phyloP scores from a whole-genome alignment of 768 basidiomycete genomes.

The Terana coerulea region DNA sequence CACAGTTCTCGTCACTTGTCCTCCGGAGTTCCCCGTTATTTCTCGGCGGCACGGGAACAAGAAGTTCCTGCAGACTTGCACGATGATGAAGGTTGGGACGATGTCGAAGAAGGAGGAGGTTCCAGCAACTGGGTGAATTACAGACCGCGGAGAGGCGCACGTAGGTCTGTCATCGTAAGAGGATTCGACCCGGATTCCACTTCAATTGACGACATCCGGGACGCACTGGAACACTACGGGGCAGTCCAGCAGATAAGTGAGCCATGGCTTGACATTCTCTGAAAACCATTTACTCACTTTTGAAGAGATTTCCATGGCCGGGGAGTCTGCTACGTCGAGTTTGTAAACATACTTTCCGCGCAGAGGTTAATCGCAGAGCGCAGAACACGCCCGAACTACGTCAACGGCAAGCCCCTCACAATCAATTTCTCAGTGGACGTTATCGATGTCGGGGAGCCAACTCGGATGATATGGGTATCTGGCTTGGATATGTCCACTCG shows the following conservation, averaged over 20 bases:
- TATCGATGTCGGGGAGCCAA: not conserved
- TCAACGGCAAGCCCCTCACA: not conserved
- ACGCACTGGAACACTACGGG: not conserved
- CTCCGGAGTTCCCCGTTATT: too few relatives aligned
- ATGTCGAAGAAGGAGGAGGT: too few relatives aligned
- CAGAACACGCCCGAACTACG: not conserved
- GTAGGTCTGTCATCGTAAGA: not conserved
- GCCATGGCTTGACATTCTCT: not conserved
- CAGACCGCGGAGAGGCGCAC: too few relatives aligned
- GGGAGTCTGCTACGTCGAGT: not conserved
- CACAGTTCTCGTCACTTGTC: too few relatives aligned
- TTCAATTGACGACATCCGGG: not conserved
- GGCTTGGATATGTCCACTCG: not conserved
- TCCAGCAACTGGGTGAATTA: too few relatives aligned
- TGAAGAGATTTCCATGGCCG: not conserved
- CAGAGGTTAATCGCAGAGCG: not conserved
- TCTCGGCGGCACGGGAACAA: too few relatives aligned
- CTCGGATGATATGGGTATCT: not conserved
- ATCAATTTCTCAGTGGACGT: constrained; percentile 3
- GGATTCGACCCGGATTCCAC: not conserved
- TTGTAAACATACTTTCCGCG: not conserved
- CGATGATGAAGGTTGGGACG: too few relatives aligned
- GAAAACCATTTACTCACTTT: not conserved
- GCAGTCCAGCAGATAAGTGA: not conserved
- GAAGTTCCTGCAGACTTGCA: too few relatives aligned